Evolutionary conservation across 176 grass and related monocot genomes (phyloP).

Genomic region (Triticum monococcum): DNA sequence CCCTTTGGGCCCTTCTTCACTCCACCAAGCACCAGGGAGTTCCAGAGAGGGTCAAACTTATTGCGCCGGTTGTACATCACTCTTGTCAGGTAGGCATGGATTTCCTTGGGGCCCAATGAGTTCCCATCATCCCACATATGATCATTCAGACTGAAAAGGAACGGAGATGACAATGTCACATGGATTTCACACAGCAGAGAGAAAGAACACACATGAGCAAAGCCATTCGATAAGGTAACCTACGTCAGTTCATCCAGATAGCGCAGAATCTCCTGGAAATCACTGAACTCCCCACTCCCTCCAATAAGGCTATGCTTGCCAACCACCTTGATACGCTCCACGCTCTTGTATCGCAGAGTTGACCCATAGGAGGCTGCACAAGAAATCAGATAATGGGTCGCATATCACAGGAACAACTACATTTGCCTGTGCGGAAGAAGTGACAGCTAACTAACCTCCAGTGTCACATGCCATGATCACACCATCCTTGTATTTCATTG

Average conservation of each 20-base stretch:
- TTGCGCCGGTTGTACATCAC: conserved; percentile 97
- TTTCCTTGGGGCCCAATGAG: conserved; percentile 94
- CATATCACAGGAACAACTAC: not conserved
- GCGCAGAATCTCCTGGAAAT: conserved; percentile 97
- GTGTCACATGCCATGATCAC: conserved; percentile 87
- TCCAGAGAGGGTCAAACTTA: conserved; percentile 98
- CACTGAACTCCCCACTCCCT: conserved; percentile 91
- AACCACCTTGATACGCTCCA: conserved; percentile 89
- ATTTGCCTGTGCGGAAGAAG: not conserved
- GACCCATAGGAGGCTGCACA: conserved; percentile 89
- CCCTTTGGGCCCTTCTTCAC: conserved; percentile 88
- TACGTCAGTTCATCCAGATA: conserved; percentile 98
- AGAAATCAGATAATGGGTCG: conserved; percentile 18
- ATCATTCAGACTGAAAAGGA: conserved; percentile 70
- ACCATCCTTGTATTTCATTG: conserved; percentile 98
- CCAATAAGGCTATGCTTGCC: conserved; percentile 95
- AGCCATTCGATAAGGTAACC: conserved; percentile 11
- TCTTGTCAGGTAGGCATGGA: conserved; percentile 83
- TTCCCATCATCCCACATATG: conserved; percentile 99
- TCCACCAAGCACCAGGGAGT: conserved; percentile 90
- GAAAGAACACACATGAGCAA: not conserved
- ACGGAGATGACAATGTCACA: not conserved
- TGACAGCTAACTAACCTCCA: conserved; percentile 54
- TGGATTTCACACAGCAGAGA: not conserved
- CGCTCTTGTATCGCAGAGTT: conserved; percentile 97